Conservation (phyloP, 768 basidiomycete species). For the Tricholoma flavovirens region DNA sequence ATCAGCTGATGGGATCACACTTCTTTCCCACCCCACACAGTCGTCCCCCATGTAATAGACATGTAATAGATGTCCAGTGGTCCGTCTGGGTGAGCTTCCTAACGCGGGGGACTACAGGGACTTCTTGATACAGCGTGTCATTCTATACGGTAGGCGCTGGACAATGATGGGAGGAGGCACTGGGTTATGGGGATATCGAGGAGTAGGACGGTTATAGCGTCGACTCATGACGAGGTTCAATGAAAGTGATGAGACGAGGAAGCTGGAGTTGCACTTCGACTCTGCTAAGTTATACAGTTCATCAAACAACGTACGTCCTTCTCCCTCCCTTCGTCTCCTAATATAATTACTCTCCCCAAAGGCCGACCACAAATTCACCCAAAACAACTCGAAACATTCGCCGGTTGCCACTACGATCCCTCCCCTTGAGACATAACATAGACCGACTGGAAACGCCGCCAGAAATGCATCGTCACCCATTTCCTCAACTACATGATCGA, state of each 20-base stretch:
- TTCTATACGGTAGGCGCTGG: constrained; percentile 59
- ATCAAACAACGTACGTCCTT: constrained; percentile 35
- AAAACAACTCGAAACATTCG: constrained; percentile 51
- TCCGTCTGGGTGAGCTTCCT: no score
- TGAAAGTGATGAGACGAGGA: constrained; percentile 48
- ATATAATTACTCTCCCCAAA: no score
- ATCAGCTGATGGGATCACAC: no score
- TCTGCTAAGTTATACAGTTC: constrained; percentile 44
- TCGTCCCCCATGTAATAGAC: no score
- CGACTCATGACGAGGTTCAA: not conserved
- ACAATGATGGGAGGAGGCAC: constrained; percentile 50
- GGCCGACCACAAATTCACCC: constrained; percentile 30
- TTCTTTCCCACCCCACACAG: no score
- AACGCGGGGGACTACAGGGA: constrained; percentile 45
- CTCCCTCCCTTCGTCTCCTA: no score
- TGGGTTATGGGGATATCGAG: constrained; percentile 72
- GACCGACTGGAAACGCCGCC: constrained; percentile 50
- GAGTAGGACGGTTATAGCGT: constrained; percentile 52
- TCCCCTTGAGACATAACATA: constrained; percentile 40
- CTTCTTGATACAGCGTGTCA: constrained; percentile 60
- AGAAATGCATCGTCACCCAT: constrained; percentile 44
- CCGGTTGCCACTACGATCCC: constrained; percentile 43
- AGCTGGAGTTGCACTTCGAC: constrained; percentile 31
- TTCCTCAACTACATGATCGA: constrained; percentile 50
- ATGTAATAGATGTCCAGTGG: no score